phyloP scores from a whole-genome alignment of 2,329 filamentous ascomycete species.

The Fusarium graminum region DNA sequence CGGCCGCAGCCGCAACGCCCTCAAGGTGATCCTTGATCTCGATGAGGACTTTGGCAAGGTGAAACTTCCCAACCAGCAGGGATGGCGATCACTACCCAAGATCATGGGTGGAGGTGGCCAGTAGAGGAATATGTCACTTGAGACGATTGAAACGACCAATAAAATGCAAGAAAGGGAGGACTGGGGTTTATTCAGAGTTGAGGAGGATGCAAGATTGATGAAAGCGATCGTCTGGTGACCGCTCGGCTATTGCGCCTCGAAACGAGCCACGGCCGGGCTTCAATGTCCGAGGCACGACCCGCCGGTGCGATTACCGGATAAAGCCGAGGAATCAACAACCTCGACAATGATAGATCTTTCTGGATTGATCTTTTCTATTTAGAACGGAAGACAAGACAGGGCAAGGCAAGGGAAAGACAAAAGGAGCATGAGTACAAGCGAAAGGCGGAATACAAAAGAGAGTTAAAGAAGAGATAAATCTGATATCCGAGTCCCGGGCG shows the following conservation, averaged over 20 bases:
- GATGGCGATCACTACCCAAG: conserved; percentile 66
- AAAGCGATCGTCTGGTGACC: conserved; percentile 36
- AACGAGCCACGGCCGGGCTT: conserved; percentile 32
- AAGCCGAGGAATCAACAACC: conserved; percentile 22
- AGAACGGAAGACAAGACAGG: conserved; percentile 19
- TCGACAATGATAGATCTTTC: conserved; percentile 5
- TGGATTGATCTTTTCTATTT: conserved; percentile 33
- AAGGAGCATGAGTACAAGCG: conserved; percentile 18
- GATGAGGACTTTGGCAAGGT: conserved; percentile 91
- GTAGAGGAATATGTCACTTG: conserved; percentile 28
- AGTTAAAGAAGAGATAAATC: conserved; percentile 24
- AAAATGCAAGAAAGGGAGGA: conserved; percentile 5
- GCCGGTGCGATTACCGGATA: conserved; percentile 36
- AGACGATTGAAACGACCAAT: conserved; percentile 8
- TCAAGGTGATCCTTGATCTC: conserved; percentile 95
- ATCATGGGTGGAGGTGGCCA: conserved; percentile 60
- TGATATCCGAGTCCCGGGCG: conserved; percentile 38
- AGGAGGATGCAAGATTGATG: conserved; percentile 22
- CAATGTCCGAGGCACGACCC: conserved; percentile 33
- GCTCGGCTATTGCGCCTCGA: conserved; percentile 43
- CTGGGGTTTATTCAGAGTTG: conserved; percentile 16
- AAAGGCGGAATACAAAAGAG: conserved; percentile 29
- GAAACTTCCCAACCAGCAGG: conserved; percentile 67
- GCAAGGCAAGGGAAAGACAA: neutral
- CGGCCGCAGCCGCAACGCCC: conserved; percentile 81